Evolutionary conservation across 169 alveolate genomes (phyloP), one percentile per base, ranked within the genome.

Genomic region (Plasmodium gonderi): DNA sequence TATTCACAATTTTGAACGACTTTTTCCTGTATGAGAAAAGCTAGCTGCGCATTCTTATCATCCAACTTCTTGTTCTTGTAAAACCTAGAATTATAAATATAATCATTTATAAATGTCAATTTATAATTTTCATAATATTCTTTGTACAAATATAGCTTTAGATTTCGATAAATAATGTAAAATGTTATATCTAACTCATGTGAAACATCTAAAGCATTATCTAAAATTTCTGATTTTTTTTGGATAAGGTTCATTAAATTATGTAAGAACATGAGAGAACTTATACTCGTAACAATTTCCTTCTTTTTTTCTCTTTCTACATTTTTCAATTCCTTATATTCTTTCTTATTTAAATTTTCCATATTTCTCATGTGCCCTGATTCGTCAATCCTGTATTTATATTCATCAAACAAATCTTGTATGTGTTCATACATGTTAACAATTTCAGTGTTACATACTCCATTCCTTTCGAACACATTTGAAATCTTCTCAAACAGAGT

Each of bases 81-180:
- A 90, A 47, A 90, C 51, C 72, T 90, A 0, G 47, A 31, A 49
- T 76, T 76, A 49, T 77, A 90, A 44, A 90, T 90, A 78, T 90
- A 90, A 26, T 90, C 90, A 40, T 90, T 79, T 2, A 47, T 64
- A 42, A 90, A 90, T 33, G 69, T 6, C n/a, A 90, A 44, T 12
- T 90, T 90, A 69, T 40, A 45, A 5, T 64, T 64, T 67, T 76
- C 90, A 79, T 90, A 90, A 51, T 77, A 90, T 38, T 90, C 76
- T 78, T 69, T 90, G 45, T 90, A 90, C 0, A 90, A 26, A 47
- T 90, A 90, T n/a, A 90, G n/a, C 74, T 90, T 90, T 9, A 90
- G 12, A 60, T 90, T 78, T 17, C n/a, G 69, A 79, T 90, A 90
- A 6, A 90, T 67, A 38, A 65, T 11, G 17, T 45, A 49, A 90